Conservation (phyloP, 192 early-diverging fungal genomes). For the Chytriomyces sp. region DNA sequence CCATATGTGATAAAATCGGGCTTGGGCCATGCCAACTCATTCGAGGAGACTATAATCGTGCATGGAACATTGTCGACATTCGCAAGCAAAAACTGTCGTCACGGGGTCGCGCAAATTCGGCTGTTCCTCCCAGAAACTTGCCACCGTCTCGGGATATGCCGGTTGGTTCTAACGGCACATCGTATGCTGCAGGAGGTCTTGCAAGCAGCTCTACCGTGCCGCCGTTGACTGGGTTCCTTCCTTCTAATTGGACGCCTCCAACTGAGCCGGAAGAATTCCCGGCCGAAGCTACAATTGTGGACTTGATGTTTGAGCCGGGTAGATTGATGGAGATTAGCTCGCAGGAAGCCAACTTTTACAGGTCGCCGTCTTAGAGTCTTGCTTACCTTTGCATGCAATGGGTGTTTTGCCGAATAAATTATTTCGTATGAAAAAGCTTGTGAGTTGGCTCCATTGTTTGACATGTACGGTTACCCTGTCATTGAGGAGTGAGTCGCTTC, state of each 20-base stretch:
- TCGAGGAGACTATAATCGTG: constrained; percentile 58
- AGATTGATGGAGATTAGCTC: constrained; percentile 43
- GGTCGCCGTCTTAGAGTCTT: constrained; percentile 3
- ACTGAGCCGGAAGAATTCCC: constrained; percentile 30
- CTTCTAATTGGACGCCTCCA: neutral
- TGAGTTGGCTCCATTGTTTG: too few species aligned
- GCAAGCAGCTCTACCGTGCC: constrained; percentile 18
- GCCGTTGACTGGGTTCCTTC: neutral
- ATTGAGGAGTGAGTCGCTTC: too few species aligned
- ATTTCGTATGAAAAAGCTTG: too few species aligned
- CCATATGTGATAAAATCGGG: constrained; percentile 54
- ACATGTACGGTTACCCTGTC: too few species aligned
- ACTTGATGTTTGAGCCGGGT: constrained; percentile 62
- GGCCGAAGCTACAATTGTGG: constrained; percentile 53
- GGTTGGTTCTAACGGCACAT: neutral
- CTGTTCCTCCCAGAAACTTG: constrained; percentile 4
- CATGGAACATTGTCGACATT: constrained; percentile 56
- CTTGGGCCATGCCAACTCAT: constrained; percentile 50
- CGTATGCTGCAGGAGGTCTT: constrained; percentile 15
- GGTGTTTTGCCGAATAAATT: too few species aligned
- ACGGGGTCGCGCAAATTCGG: neutral
- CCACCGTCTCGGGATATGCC: constrained; percentile 6
- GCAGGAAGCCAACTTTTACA: constrained; percentile 3
- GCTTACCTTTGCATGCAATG: too few species aligned
- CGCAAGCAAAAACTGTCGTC: constrained; percentile 32